phyloP scores from a whole-genome alignment of 192 early-diverging fungal genomes.

The Coemansia sp. region DNA sequence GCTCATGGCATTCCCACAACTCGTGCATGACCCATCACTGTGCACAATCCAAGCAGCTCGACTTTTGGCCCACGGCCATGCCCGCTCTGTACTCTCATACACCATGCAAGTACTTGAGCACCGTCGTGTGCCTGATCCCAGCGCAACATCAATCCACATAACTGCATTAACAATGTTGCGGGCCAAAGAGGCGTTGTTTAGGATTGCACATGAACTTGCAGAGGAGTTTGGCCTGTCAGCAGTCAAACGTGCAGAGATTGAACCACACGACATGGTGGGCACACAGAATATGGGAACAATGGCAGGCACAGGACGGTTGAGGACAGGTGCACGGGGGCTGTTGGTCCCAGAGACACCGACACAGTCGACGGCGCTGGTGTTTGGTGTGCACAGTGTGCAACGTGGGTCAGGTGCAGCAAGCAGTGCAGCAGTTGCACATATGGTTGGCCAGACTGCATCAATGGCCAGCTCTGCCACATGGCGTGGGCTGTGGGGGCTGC shows the following conservation, averaged over 20 bases:
- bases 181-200: slow-evolving; percentile 40
- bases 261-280: slow-evolving; percentile 31
- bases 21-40: slow-evolving; percentile 30
- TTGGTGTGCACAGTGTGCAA: slow-evolving; percentile 8
- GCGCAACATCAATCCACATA: slow-evolving; percentile 43
- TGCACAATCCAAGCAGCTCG: slow-evolving; percentile 47
- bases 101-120: slow-evolving; percentile 32
- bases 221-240: slow-evolving; percentile 53
- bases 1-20: slow-evolving; percentile 17
- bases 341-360: slow-evolving; percentile 45
- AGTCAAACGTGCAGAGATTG: slow-evolving; percentile 45
- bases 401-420: neutral
- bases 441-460: slow-evolving; percentile 28
- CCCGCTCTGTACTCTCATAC: slow-evolving; percentile 28
- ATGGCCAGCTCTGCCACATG: slow-evolving; percentile 33
- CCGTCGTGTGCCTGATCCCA: slow-evolving; percentile 35
- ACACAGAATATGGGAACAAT: slow-evolving; percentile 19
- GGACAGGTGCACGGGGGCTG: slow-evolving; percentile 42
- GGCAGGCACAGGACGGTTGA: slow-evolving; percentile 31
- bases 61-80: slow-evolving; percentile 34
- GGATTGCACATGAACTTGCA: slow-evolving; percentile 48
- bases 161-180: slow-evolving; percentile 38
- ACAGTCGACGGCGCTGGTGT: neutral
- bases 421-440: slow-evolving; percentile 3
- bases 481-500: slow-evolving; percentile 53